phyloP scores from a whole-genome alignment of 192 early-diverging fungal genomes.

The Dimargaris xerosporica region DNA sequence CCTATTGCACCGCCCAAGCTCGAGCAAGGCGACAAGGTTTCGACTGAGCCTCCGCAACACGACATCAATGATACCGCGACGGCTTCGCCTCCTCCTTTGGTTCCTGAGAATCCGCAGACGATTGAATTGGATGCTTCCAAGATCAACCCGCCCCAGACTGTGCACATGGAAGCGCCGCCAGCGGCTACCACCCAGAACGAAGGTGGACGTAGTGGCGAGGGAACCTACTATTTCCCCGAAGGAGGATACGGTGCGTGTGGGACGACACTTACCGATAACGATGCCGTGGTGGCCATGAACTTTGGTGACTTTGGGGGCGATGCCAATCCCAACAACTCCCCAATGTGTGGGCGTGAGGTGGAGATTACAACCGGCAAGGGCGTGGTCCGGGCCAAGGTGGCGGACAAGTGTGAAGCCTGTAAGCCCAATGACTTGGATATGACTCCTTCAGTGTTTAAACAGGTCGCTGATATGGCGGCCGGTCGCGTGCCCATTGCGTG shows the following conservation, averaged over 20 bases:
- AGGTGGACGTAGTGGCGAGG: slow-evolving; percentile 23
- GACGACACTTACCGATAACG: slow-evolving; percentile 21
- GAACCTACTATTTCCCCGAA: slow-evolving; percentile 27
- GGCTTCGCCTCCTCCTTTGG: too few species aligned
- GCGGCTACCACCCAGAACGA: too few species aligned
- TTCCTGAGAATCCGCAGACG: too few species aligned
- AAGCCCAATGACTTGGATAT: slow-evolving; percentile 31
- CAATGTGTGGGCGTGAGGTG: slow-evolving; percentile 31
- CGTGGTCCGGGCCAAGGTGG: slow-evolving; percentile 29
- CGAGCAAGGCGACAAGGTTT: too few species aligned
- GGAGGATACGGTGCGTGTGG: slow-evolving; percentile 37
- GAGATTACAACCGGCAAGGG: slow-evolving; percentile 19
- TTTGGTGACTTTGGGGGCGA: slow-evolving; percentile 29
- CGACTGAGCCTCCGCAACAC: too few species aligned
- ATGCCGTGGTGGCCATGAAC: slow-evolving; percentile 39
- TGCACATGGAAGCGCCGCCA: too few species aligned
- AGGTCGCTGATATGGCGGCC: slow-evolving; percentile 27
- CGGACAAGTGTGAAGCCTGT: slow-evolving; percentile 35
- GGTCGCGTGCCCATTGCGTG: slow-evolving; percentile 35
- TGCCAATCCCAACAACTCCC: slow-evolving; percentile 25
- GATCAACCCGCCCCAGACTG: too few species aligned
- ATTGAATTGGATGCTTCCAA: too few species aligned
- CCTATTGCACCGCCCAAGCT: too few species aligned
- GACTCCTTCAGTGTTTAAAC: slow-evolving; percentile 30
- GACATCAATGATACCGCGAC: too few species aligned